Evolutionary conservation across 805 yeast genomes (phyloP).

Genomic region (Kodamaea restingae): DNA sequence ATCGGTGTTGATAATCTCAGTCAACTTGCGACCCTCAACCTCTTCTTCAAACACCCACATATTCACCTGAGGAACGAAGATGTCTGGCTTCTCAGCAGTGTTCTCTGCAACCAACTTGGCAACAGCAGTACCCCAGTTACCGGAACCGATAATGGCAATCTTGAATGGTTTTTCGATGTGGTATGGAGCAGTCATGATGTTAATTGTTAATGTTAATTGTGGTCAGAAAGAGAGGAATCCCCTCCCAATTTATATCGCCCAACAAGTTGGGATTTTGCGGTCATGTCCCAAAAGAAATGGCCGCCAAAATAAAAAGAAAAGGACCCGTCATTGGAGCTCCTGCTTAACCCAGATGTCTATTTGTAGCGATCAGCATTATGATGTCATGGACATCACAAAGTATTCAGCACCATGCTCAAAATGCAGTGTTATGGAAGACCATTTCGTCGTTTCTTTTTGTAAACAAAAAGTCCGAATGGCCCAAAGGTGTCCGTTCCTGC

Average conservation of each 20-base stretch:
- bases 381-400: slow-evolving; percentile 3
- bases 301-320: slow-evolving; percentile 2
- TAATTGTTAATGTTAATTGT: not conserved
- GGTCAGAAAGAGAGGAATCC: slow-evolving; percentile 1
- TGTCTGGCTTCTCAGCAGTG: slow-evolving; percentile 61
- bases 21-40: slow-evolving; percentile 71
- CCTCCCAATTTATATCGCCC: slow-evolving; percentile 8
- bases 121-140: slow-evolving; percentile 97
- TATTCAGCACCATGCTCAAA: not conserved
- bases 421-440: not conserved
- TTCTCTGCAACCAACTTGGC: slow-evolving; percentile 95
- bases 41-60: slow-evolving; percentile 98
- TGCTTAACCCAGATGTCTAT: not conserved
- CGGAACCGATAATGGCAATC: slow-evolving; percentile 71
- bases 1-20: slow-evolving; percentile 82
- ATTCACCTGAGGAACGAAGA: slow-evolving; percentile 70
- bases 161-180: slow-evolving; percentile 33
- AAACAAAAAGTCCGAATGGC: slow-evolving; percentile 4
- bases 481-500: not conserved
- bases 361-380: slow-evolving; percentile 2
- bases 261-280: slow-evolving; percentile 7
- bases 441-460: slow-evolving; percentile 2
- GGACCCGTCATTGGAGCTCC: not conserved
- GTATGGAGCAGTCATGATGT: slow-evolving; percentile 26
- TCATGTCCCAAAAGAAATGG: not conserved